Conservation (phyloP, 352 stramenopile species). For the Globisporangium alternatum region DNA sequence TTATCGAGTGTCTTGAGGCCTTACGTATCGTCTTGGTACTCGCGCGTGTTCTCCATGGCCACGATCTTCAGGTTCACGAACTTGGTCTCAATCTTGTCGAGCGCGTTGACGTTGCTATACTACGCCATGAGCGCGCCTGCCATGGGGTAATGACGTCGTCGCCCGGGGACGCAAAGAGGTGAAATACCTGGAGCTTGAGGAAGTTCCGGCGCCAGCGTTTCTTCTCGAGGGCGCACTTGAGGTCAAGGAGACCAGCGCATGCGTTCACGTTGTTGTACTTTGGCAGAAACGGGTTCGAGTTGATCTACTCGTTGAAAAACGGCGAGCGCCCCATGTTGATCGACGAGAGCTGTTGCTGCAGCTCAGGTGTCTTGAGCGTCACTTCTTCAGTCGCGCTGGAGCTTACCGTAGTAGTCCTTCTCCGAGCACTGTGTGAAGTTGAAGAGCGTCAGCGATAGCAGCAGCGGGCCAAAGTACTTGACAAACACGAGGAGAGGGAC, state of each 20-base stretch:
- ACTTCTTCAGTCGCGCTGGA: conserved; percentile 31
- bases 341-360: conserved; percentile 25
- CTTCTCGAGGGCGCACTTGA: conserved; percentile 22
- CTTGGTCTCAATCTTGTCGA: conserved; percentile 27
- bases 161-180: conserved; percentile 41
- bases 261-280: conserved; percentile 29
- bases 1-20: conserved; percentile 28
- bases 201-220: conserved; percentile 31
- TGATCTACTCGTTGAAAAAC: conserved; percentile 19
- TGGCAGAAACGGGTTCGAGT: conserved; percentile 23
- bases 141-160: conserved; percentile 35
- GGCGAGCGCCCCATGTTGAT: conserved; percentile 29
- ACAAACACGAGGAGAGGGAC: conserved; percentile 17
- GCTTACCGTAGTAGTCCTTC: conserved; percentile 23
- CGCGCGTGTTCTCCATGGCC: conserved; percentile 30
- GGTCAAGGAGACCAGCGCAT: conserved; percentile 12
- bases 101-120: conserved; percentile 31
- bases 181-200: conserved; percentile 28
- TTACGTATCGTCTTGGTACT: conserved; percentile 41
- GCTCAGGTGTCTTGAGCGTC: conserved; percentile 13
- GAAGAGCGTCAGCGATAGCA: conserved; percentile 24
- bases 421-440: conserved; percentile 29
- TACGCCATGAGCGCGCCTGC: conserved; percentile 31
- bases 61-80: conserved; percentile 28
- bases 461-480: conserved; percentile 19